Evolutionary conservation across 495 filamentous ascomycete genomes (phyloP).

Genomic region (Darksidea phi): DNA sequence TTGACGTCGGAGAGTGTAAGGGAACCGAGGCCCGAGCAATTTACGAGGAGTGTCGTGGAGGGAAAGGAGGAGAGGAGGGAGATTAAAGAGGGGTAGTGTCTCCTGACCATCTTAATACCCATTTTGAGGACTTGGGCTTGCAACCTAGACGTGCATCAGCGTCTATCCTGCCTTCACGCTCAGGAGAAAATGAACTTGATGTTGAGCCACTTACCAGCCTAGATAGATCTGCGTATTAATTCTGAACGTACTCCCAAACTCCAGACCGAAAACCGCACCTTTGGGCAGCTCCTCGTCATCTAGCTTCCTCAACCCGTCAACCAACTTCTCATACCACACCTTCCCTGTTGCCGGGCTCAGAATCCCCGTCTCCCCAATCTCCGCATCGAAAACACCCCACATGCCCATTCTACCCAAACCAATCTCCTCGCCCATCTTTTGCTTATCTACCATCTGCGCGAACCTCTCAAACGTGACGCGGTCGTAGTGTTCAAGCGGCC

Average conservation of each 20-base stretch:
- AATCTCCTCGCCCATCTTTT: slow-evolving; percentile 3
- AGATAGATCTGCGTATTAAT: slow-evolving; percentile 41
- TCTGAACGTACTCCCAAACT: slow-evolving; percentile 33
- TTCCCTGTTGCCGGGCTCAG: slow-evolving; percentile 36
- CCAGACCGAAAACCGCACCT: slow-evolving; percentile 36
- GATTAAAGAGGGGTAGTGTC: slow-evolving; percentile 13
- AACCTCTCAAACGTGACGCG: slow-evolving; percentile 43
- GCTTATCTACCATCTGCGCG: slow-evolving; percentile 20
- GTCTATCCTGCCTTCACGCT: too few species aligned
- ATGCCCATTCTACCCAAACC: slow-evolving; percentile 32
- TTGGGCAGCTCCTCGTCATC: slow-evolving; percentile 25
- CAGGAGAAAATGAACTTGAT: too few species aligned
- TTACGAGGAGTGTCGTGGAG: slow-evolving; percentile 22
- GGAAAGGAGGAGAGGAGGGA: slow-evolving; percentile 24
- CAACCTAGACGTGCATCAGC: slow-evolving; percentile 18
- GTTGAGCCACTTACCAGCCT: slow-evolving; percentile 19
- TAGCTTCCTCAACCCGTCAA: slow-evolving; percentile 28
- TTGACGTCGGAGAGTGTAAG: slow-evolving; percentile 25
- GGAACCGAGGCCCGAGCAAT: slow-evolving; percentile 30
- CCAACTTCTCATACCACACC: slow-evolving; percentile 41
- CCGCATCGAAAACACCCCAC: slow-evolving; percentile 35
- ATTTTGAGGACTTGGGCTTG: slow-evolving; percentile 22
- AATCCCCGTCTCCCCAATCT: slow-evolving; percentile 35
- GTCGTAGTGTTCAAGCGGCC: slow-evolving; percentile 43
- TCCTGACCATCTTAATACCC: slow-evolving; percentile 15